Evolutionary conservation across 2,329 filamentous ascomycete genomes (phyloP), one percentile per base, ranked within the genome.

Genomic region (Ascochyta lentis): DNA sequence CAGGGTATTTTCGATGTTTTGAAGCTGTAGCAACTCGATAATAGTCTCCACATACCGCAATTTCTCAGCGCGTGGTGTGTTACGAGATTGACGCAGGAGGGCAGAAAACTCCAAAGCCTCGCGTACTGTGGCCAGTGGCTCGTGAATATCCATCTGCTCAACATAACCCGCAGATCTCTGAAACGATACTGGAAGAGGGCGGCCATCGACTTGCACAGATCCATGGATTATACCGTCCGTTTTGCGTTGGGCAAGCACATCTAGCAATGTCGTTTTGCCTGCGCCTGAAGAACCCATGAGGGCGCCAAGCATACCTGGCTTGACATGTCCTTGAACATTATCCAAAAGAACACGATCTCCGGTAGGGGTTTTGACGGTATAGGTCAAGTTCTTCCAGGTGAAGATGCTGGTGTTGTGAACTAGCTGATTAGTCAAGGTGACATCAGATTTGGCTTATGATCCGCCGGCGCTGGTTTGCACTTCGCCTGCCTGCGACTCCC

Each of bases 381-480:
- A 84, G 15, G 73, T 75, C 4, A 86, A 78, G 58, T 84, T 75
- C 34, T 76, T 71, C 83, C 83, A 86, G 1, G 89, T 92, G 49
- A 96, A 90, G 4, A 46, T 23, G 15, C 22, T 27, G 23, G 44
- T 46, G 44, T 89, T 89, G 22, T 81, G 82, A 16, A 87, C 73
- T 1, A 89, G 77, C 35, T 80, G 71, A 6, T 71, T 26, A 70
- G 46, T 78, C 71, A 19, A 42, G 29, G 47, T 46, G 0, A 41
- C 44, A 9, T 46, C 26, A 24, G 52, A 52, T 12, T 33, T 33
- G 5, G 39, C 19, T 12, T 50, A 39, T 19, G 19, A 4, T 49
- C 29, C 26, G 26, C 6, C 9, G 26, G 6, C 26, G 26, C 9
- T 27, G 26, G 26, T 27, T 27, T 27, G 3, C 19, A 19, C 19